Conservation (phyloP, 805 yeast species). For the Candida maesae region DNA sequence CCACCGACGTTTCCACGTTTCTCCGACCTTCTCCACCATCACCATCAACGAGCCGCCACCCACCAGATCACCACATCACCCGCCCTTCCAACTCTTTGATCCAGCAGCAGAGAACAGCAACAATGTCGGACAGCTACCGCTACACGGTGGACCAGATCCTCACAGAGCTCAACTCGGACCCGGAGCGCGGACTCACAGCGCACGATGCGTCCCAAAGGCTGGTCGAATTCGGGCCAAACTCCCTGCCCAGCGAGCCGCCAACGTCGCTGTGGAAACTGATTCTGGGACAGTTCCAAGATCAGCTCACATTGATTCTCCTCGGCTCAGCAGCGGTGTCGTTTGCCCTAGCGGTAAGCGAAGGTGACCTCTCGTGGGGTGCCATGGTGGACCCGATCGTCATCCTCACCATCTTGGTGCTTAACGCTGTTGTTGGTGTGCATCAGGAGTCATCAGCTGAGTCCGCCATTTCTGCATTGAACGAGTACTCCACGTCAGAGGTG, state of each 20-base stretch:
- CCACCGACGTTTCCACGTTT: no score
- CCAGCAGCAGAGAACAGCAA: no score
- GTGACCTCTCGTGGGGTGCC: constrained; percentile 30
- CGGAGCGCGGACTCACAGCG: constrained; percentile 15
- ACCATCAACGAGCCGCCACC: no score
- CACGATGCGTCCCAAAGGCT: constrained; percentile 16
- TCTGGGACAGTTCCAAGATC: constrained; percentile 36
- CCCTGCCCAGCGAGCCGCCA: constrained; percentile 34
- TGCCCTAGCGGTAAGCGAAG: constrained; percentile 29
- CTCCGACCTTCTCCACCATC: no score
- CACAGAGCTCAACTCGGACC: constrained; percentile 13
- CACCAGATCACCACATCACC: no score
- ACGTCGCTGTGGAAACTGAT: constrained; percentile 34
- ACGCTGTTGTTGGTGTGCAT: constrained; percentile 46
- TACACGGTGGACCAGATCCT: constrained; percentile 12
- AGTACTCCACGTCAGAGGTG: constrained; percentile 44
- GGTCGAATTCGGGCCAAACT: constrained; percentile 21
- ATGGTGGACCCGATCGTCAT: constrained; percentile 40
- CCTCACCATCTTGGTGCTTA: constrained; percentile 40
- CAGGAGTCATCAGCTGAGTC: constrained; percentile 49
- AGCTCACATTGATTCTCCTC: constrained; percentile 31
- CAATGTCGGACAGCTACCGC: constrained; percentile 6
- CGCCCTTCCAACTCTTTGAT: no score
- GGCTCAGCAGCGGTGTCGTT: constrained; percentile 34
- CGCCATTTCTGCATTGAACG: constrained; percentile 46